Conservation (phyloP, 257 asterid species). For the Penstemon eatonii region DNA sequence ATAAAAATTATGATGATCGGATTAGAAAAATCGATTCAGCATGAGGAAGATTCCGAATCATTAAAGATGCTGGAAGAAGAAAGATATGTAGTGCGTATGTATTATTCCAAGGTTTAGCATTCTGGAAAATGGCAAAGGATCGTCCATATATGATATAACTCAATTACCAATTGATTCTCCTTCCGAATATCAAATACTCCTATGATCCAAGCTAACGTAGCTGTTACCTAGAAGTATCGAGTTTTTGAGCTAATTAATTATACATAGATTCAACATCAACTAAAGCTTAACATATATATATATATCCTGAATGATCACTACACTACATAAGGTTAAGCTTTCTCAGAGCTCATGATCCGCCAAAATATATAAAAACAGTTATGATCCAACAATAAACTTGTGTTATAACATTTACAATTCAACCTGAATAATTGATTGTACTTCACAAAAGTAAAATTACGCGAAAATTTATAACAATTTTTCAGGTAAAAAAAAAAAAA, state of each 20-base stretch:
- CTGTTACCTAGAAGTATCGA: neutral
- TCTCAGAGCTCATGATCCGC: conserved; percentile 1
- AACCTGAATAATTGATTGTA: neutral
- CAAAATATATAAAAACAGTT: neutral
- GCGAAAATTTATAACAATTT: too few species aligned
- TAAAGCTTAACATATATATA: neutral
- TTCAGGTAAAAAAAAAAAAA: too few species aligned
- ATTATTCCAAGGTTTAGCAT: neutral
- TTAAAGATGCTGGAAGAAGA: too few species aligned
- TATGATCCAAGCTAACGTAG: neutral
- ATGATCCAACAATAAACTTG: neutral
- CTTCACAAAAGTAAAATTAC: too few species aligned
- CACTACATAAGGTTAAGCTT: neutral
- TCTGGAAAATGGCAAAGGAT: neutral
- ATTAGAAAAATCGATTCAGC: neutral
- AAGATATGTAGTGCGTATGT: too few species aligned
- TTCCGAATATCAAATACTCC: neutral
- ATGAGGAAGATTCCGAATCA: neutral
- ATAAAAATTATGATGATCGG: neutral
- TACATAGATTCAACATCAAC: neutral
- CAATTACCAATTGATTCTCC: neutral
- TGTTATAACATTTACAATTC: neutral
- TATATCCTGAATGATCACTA: neutral
- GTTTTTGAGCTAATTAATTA: neutral
- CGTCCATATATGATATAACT: neutral